Evolutionary conservation across 164 flowering plant genomes (phyloP), one percentile per base, ranked within the genome.

Genomic region (Amborella trichopoda): DNA sequence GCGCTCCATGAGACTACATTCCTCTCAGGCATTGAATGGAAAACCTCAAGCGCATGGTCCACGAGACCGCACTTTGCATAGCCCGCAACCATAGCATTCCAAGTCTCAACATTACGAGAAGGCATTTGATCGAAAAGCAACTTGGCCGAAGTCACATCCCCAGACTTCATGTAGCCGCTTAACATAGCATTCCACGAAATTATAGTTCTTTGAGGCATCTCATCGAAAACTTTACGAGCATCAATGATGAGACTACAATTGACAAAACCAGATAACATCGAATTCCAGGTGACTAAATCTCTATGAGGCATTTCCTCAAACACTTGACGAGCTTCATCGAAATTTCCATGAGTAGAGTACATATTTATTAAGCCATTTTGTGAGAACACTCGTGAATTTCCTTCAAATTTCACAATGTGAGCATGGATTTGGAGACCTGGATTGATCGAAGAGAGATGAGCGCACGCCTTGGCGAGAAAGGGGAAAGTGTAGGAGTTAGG

Each of bases 401-500:
- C 49, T 9, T 62, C 62, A 28, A 11, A 1, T 23, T 40, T 43
- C n/a, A 53, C 5, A 2, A 53, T 26, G 14, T 53, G 67, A 18
- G 30, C 46, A 18, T 63, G 67, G 17, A 53, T 22, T 26, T 57
- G 67, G 17, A 26, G 37, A 26, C 62, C 67, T 44, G 37, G 50
- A 10, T 12, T 21, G 16, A 28, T 11, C 14, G 50, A 26, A 21
- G 40, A 5, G 5, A 16, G 22, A 2, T 22, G 10, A 17, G 53
- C 20, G 13, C 58, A 36, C 1, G 63, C 54, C 41, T 58, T 63
- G 18, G 49, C 30, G 22, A 63, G 28, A 23, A 63, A 53, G 6
- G 67, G 67, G 44, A 48, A 58, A 3, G 67, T 58, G 51, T 27
- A 57, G n/a, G 44, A 44, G 27, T 63, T 59, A 5, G 59, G 62